Base-by-base conservation (phyloP, 805 yeast species). In the Maudiozyma bulderi region DNA sequence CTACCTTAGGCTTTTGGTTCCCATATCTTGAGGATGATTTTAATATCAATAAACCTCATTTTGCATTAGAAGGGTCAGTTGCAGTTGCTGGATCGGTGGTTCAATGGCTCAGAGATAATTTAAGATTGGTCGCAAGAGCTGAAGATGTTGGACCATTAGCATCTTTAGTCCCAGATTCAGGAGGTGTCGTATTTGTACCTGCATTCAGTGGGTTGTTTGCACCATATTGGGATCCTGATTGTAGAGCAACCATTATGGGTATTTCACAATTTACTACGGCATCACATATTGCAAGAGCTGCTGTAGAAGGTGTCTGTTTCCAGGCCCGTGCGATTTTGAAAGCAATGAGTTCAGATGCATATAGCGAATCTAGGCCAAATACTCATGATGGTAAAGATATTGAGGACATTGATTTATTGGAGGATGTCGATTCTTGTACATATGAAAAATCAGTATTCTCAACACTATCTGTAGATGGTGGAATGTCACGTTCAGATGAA, bases 61-160 rank as follows among this genome's bases (percentile, higher is more conserved):
- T 79, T 68, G 96, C 96, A 10, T 72, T 90, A 47, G 98, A 90
- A 69, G 98, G 98, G 47, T 88, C 96, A 7, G 86, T 91, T 59
- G 95, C 97, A 3, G 97, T 89, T 47, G 96, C 96, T 26, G 97
- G 98, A 32, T 82, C 95, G 8, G 86, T 85, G 57, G 87, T 90
- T 55, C 95, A 87, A 69, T 90, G 96, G 96, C 76, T 91, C 57
- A 76, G 95, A 62, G 96, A 90, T 69, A 89, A 89, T 70, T 76
- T 90, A 69, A 84, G 85, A 56, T 71, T 90, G 60, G 86, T 90
- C 57, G 81, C 80, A 57, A 78, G 80, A 50, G 86, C 95, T 6
- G 82, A 84, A 56, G 96, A 90, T 66, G 81, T 91, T 53, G 96
- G 96, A 4, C 95, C 95, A 30, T 74, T 90, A 59, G 96, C 96